phyloP scores from a whole-genome alignment of 164 flowering plant genomes.

The Euptelea pleiosperma region DNA sequence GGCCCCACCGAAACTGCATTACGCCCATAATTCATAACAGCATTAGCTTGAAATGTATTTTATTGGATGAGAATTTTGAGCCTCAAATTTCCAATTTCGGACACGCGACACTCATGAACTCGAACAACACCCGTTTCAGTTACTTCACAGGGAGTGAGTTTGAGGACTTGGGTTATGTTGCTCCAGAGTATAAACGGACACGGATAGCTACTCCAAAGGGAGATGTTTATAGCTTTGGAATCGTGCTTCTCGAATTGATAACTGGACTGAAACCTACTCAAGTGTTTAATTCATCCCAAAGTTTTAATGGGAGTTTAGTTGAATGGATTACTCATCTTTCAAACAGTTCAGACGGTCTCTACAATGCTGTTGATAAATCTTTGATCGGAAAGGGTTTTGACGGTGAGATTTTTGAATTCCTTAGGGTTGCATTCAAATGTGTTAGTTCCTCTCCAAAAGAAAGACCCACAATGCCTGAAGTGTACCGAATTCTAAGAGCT shows the following conservation, averaged over 20 bases:
- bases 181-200: slow-evolving; percentile 64
- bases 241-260: too few species aligned
- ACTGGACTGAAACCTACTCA: slow-evolving; percentile 57
- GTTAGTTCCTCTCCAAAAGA: slow-evolving; percentile 44
- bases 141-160: slow-evolving; percentile 69
- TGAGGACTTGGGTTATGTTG: slow-evolving; percentile 73
- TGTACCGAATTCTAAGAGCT: slow-evolving; percentile 59
- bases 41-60: too few species aligned
- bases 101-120: slow-evolving; percentile 72
- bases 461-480: slow-evolving; percentile 73
- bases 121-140: slow-evolving; percentile 61
- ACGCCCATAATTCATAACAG: slow-evolving; percentile 69
- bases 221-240: slow-evolving; percentile 75
- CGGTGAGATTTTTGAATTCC: slow-evolving; percentile 50
- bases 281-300: slow-evolving; percentile 44
- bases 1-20: slow-evolving; percentile 75
- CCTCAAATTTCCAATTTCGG: slow-evolving; percentile 77
- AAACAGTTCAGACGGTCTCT: slow-evolving; percentile 25
- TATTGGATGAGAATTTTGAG: too few species aligned
- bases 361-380: slow-evolving; percentile 43
- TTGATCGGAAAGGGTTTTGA: too few species aligned
- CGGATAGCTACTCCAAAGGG: slow-evolving; percentile 70
- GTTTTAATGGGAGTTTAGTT: slow-evolving; percentile 58
- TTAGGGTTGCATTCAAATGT: slow-evolving; percentile 58
- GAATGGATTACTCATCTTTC: too few species aligned